A percentile compares a stretch with the other conserved stretches of the same genome.
Conservation (phyloP, 2,329 filamentous ascomycete species). For the Ceratocystiopsis minuta region DNA sequence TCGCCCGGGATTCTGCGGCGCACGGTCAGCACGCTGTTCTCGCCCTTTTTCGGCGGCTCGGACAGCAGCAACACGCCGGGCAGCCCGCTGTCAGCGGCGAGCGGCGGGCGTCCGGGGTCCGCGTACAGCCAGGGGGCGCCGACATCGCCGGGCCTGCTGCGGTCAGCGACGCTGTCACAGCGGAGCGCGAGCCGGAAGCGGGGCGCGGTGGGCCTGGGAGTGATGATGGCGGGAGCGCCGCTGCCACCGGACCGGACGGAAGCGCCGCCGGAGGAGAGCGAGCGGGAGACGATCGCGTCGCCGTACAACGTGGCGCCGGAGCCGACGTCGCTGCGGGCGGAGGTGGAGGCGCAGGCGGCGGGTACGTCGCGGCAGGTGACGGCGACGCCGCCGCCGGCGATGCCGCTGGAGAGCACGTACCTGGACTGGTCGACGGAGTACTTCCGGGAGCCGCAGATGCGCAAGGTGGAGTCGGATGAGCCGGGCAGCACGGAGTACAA, state of each 20-base stretch:
- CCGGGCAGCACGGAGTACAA: slow-evolving; percentile 95
- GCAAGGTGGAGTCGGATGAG: slow-evolving; percentile 84
- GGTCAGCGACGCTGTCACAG: slow-evolving; percentile 16
- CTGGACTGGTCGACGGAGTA: slow-evolving; percentile 95
- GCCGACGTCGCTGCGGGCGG: slow-evolving; percentile 46
- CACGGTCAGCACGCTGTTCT: slow-evolving; percentile 46
- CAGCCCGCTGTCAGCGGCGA: background rate
- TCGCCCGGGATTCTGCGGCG: slow-evolving; percentile 42
- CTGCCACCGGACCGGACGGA: slow-evolving; percentile 22
- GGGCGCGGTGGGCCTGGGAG: slow-evolving; percentile 4
- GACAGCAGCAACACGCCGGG: slow-evolving; percentile 14
- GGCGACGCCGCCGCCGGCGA: slow-evolving; percentile 39
- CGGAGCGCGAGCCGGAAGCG: slow-evolving; percentile 1
- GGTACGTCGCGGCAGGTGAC: slow-evolving; percentile 36
- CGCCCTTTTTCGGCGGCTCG: slow-evolving; percentile 29
- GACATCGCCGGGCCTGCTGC: slow-evolving; percentile 17
- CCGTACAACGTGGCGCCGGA: slow-evolving; percentile 59
- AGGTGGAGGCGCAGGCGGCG: too few relatives aligned
- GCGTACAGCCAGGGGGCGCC: slow-evolving; percentile 3
- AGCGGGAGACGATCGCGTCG: slow-evolving; percentile 45
- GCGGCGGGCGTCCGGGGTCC: slow-evolving; percentile 12
- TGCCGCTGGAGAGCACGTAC: slow-evolving; percentile 71
- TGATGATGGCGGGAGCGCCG: slow-evolving; percentile 15
- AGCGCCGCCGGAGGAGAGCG: slow-evolving; percentile 56
- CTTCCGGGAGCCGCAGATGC: slow-evolving; percentile 97